These are phyloP conservation scores for Andrographis paniculata DNA, from an alignment of 305 asterid species.

Conservation along the genomic window DNA sequence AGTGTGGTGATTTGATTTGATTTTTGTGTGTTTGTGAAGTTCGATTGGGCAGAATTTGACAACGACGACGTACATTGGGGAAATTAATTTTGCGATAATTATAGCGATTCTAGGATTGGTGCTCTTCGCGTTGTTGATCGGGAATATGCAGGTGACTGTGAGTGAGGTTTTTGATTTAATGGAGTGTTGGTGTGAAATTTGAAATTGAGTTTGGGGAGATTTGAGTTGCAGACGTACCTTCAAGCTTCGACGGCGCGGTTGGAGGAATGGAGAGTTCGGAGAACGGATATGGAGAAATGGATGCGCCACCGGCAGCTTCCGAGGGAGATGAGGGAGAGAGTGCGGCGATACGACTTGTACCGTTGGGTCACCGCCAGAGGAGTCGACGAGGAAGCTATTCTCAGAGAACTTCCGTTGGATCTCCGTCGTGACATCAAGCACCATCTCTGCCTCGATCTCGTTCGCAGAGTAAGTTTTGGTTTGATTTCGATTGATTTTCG, in stretches of 20 bases:
- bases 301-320: constrained; percentile 95
- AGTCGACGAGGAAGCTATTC: constrained; percentile 72
- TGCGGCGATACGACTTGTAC: constrained; percentile 76
- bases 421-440: constrained; percentile 92
- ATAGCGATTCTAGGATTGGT: constrained; percentile 72
- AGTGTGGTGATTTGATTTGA: no score
- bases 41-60: constrained; percentile 77
- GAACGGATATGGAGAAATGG: constrained; percentile 94
- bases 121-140: constrained; percentile 88
- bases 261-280: constrained; percentile 88
- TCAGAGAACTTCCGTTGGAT: constrained; percentile 77
- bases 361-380: constrained; percentile 94
- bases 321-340: constrained; percentile 61
- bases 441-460: constrained; percentile 85
- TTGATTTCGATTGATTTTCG: neutral
- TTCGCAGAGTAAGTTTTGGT: constrained; percentile 58
- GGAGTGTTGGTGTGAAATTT: no score
- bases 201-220: no score
- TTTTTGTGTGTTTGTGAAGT: no score
- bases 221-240: constrained; percentile 63
- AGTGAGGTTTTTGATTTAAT: neutral
- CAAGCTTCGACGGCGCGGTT: constrained; percentile 85
- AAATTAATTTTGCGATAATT: constrained; percentile 67
- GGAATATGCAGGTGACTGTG: constrained; percentile 81
- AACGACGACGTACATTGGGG: constrained; percentile 76